These are phyloP conservation scores for Helenozyma baotianmanensis DNA, from an alignment of 805 yeast species.

Conservation along the genomic window DNA sequence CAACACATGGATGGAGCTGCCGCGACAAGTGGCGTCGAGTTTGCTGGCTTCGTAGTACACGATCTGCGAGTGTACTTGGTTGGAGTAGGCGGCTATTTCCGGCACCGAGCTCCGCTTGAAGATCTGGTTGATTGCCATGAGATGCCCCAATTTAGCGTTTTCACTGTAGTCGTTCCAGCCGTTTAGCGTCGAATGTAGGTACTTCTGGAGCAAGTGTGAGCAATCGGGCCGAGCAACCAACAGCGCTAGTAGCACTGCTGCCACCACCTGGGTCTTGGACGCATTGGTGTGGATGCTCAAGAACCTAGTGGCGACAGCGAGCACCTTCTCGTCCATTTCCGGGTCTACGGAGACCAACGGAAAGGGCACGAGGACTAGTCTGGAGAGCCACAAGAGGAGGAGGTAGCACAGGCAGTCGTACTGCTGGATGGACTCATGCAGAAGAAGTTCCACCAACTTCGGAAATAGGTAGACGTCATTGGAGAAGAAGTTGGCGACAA, in stretches of 20 bases:
- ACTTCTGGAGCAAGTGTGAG: constrained; percentile 16
- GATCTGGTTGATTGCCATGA: constrained; percentile 38
- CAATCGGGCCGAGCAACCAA: constrained; percentile 50
- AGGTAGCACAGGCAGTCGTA: constrained; percentile 29
- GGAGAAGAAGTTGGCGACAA: constrained; percentile 53
- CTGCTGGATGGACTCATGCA: constrained; percentile 4
- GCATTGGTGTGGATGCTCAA: constrained; percentile 33
- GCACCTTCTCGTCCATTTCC: constrained; percentile 31
- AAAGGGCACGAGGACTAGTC: constrained; percentile 72
- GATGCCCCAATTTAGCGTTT: constrained; percentile 29
- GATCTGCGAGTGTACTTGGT: constrained; percentile 4
- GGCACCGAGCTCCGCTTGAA: constrained; percentile 21
- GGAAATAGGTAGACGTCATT: constrained; percentile 53
- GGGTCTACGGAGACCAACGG: constrained; percentile 39
- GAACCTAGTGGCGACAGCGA: constrained; percentile 25
- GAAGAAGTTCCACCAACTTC: constrained; percentile 18
- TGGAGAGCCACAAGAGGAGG: constrained; percentile 66
- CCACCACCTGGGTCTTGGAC: constrained; percentile 56
- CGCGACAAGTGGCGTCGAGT: neutral
- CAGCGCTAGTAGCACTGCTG: constrained; percentile 49
- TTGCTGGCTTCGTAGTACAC: constrained; percentile 5
- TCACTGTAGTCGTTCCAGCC: constrained; percentile 16
- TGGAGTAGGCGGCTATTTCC: constrained; percentile 1
- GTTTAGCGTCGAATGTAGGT: constrained; percentile 6
- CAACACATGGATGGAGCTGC: constrained; percentile 18